Percentiles rank a stretch among this genome's conserved stretches.
phyloP scores from a whole-genome alignment of 2,329 filamentous ascomycete species.

The Gaeumannomyces sp. region DNA sequence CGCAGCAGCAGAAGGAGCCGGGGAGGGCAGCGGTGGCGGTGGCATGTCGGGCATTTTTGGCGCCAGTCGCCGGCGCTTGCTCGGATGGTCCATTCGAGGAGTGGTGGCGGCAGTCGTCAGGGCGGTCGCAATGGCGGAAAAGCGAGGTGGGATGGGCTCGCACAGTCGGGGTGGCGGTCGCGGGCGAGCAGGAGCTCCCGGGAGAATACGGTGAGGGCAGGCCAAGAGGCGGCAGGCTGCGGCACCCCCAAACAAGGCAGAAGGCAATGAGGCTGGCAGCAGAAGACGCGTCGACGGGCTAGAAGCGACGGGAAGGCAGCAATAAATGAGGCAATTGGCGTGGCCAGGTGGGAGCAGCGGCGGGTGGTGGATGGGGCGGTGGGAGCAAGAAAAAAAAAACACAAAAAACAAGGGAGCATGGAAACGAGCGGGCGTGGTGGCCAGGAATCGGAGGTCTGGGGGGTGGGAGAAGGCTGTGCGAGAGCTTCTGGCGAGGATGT shows the following conservation, averaged over 20 bases:
- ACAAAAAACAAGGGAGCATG: not conserved
- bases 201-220: not conserved
- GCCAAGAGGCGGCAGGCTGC: not conserved
- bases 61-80: constrained; percentile 23
- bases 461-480: constrained; percentile 9
- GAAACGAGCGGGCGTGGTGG: constrained; percentile 4
- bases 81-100: constrained; percentile 21
- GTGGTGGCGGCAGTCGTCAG: not conserved
- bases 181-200: not conserved
- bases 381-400: constrained; percentile 1
- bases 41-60: constrained; percentile 21
- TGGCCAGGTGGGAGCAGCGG: not conserved
- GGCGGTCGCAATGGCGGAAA: not conserved
- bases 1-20: constrained; percentile 8
- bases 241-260: not conserved
- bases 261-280: not conserved
- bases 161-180: not conserved
- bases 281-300: not conserved
- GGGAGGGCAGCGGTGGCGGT: constrained; percentile 14
- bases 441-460: constrained; percentile 2
- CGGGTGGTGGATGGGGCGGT: not conserved
- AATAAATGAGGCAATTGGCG: not conserved
- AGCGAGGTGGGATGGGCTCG: not conserved
- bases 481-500: constrained; percentile 4
- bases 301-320: not conserved